Percentiles rank a stretch among this genome's conserved stretches.
Evolutionary conservation across 495 filamentous ascomycete species (phyloP).

Genomic region (Aspergillus steynii): DNA sequence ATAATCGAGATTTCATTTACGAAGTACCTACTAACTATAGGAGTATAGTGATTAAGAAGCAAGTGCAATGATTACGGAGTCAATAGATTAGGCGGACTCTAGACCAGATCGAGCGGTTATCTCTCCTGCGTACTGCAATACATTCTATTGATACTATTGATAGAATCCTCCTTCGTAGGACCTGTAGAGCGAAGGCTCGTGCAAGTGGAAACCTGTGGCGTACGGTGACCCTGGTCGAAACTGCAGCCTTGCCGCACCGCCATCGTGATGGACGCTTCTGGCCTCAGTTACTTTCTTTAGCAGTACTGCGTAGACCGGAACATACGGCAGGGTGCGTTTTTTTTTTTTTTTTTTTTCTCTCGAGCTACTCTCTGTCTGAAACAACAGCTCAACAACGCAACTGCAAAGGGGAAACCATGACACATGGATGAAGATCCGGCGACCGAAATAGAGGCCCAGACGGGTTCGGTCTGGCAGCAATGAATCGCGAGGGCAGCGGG

Average conservation of each 20-base stretch:
- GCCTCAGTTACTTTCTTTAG: not conserved
- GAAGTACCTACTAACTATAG: too few relatives aligned
- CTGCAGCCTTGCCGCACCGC: constrained; percentile 20
- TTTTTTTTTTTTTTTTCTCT: constrained; percentile 10
- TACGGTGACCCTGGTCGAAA: constrained; percentile 17
- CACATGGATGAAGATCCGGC: not conserved
- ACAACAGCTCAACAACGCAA: not conserved
- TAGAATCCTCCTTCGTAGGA: not conserved
- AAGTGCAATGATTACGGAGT: too few relatives aligned
- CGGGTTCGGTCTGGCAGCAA: not conserved
- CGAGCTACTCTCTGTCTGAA: not conserved
- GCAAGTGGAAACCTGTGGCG: constrained; percentile 11
- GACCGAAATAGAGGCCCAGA: constrained; percentile 1
- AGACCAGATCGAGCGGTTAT: too few relatives aligned
- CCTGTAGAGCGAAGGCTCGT: not conserved
- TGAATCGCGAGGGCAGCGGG: too few relatives aligned
- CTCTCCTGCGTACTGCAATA: too few relatives aligned
- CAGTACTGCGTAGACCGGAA: too few relatives aligned
- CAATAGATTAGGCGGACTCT: too few relatives aligned
- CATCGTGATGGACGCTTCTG: not conserved
- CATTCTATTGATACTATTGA: not conserved
- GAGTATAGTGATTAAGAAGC: too few relatives aligned
- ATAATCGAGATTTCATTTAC: too few relatives aligned
- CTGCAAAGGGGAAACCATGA: not conserved
- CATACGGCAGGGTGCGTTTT: not conserved